Percentiles rank a stretch among this genome's conserved stretches.
phyloP scores from a whole-genome alignment of 306 rosid genomes.

The Hylodesmum podocarpum region DNA sequence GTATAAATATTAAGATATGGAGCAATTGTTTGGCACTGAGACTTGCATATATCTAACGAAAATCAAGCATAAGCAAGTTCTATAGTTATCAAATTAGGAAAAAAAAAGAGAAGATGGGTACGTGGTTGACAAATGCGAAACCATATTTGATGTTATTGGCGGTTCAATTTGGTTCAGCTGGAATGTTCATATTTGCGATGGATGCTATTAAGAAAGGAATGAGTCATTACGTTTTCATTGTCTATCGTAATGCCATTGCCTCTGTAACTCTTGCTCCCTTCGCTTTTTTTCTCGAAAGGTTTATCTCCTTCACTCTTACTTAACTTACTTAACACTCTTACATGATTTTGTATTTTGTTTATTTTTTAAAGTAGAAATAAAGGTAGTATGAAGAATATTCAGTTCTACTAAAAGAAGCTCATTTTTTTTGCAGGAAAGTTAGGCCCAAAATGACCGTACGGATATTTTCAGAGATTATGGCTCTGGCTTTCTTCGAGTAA shows the following conservation, averaged over 20 bases:
- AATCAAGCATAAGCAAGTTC: neutral
- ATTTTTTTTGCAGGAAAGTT: constrained; percentile 53
- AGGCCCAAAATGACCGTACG: constrained; percentile 73
- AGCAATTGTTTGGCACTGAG: neutral
- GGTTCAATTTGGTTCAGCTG: constrained; percentile 82
- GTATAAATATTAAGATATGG: constrained; percentile 19
- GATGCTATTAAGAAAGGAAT: constrained; percentile 65
- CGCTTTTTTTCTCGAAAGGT: constrained; percentile 45
- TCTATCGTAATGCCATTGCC: constrained; percentile 49
- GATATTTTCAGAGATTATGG: constrained; percentile 59
- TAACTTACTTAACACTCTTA: neutral
- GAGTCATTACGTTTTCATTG: constrained; percentile 48
- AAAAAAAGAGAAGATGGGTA: constrained; percentile 10
- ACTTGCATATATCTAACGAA: neutral
- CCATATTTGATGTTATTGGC: constrained; percentile 68
- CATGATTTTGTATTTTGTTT: too few species aligned
- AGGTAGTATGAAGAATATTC: neutral
- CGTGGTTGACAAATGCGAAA: constrained; percentile 32
- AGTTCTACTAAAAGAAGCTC: neutral
- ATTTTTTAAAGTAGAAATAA: neutral
- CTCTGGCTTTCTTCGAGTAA: constrained; percentile 83
- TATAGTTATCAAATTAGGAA: neutral
- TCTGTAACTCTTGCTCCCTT: constrained; percentile 38
- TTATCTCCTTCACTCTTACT: too few species aligned
- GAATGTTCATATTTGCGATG: constrained; percentile 54